A percentile compares a stretch with the other conserved stretches of the same genome.
These are phyloP conservation scores for Phycomyces blakesleeanus DNA, from an alignment of 192 early-diverging fungal species.

Conservation along the genomic window DNA sequence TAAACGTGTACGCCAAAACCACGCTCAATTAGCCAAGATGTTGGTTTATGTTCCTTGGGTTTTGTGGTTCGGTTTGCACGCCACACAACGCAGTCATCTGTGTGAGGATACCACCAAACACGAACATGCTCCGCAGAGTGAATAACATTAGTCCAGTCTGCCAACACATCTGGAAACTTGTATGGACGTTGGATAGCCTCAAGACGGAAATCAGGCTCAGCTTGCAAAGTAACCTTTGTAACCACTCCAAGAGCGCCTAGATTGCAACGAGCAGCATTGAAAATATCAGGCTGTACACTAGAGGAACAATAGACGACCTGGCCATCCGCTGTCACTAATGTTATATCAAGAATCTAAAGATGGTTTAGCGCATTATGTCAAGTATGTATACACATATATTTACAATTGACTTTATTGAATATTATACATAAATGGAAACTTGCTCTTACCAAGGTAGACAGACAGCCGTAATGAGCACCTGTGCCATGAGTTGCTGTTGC, in stretches of 20 bases:
- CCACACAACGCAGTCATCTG: constrained; percentile 66
- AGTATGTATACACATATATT: too few relatives aligned
- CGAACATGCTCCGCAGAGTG: constrained; percentile 69
- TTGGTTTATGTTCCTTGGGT: constrained; percentile 18
- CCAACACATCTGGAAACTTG: constrained; percentile 50
- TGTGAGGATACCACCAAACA: constrained; percentile 79
- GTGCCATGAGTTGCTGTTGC: constrained; percentile 73
- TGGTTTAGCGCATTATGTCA: not conserved
- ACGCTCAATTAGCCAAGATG: constrained; percentile 23
- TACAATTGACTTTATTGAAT: too few relatives aligned
- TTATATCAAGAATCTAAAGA: constrained; percentile 48
- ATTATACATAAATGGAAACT: too few relatives aligned
- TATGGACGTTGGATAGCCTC: constrained; percentile 63
- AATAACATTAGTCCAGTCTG: constrained; percentile 46
- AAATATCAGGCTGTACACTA: constrained; percentile 43
- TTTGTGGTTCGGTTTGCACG: constrained; percentile 56
- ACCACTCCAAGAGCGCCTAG: constrained; percentile 69
- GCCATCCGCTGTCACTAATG: constrained; percentile 58
- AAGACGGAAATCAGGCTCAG: constrained; percentile 61
- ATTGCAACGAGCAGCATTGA: constrained; percentile 64
- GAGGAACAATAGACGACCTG: constrained; percentile 49
- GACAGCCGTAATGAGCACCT: constrained; percentile 55
- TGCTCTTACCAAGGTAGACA: constrained; percentile 52
- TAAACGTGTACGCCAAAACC: constrained; percentile 44
- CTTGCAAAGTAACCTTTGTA: constrained; percentile 60